A percentile compares a stretch with the other conserved stretches of the same genome.
phyloP scores from a whole-genome alignment of 441 rosid genomes.

The Populus hybrid region DNA sequence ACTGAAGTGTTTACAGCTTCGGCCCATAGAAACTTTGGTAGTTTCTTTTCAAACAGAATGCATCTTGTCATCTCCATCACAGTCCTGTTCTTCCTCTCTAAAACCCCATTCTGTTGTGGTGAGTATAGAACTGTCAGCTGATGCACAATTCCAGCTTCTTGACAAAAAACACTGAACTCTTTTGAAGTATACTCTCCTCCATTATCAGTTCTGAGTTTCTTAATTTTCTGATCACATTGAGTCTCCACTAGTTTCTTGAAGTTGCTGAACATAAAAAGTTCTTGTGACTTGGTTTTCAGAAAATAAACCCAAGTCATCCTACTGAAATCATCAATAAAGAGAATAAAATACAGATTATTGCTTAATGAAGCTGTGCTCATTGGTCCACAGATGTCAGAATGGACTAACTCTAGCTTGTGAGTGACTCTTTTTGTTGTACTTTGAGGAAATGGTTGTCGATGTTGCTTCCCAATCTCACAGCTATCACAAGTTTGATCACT shows the following conservation, averaged over 20 bases:
- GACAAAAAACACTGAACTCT: background rate
- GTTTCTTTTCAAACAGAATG: background rate
- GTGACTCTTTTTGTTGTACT: no score
- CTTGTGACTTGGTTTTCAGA: background rate
- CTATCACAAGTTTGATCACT: no score
- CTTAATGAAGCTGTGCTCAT: no score
- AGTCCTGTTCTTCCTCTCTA: no score
- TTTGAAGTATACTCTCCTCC: background rate
- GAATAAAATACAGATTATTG: no score
- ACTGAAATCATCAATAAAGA: no score
- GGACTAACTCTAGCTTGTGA: no score
- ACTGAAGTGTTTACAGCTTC: background rate
- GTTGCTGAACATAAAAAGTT: background rate
- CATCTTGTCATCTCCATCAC: background rate
- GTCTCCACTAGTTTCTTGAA: background rate
- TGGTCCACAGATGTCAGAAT: no score
- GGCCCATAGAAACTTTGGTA: background rate
- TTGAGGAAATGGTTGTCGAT: no score
- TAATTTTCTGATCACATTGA: background rate
- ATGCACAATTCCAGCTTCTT: background rate
- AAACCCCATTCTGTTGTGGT: background rate
- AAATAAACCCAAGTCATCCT: no score
- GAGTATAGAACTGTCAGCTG: background rate
- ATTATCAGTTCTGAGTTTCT: background rate
- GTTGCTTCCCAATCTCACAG: no score